phyloP scores from a whole-genome alignment of 371 early-diverging fungal genomes.

The Syncephalastrum sp. region DNA sequence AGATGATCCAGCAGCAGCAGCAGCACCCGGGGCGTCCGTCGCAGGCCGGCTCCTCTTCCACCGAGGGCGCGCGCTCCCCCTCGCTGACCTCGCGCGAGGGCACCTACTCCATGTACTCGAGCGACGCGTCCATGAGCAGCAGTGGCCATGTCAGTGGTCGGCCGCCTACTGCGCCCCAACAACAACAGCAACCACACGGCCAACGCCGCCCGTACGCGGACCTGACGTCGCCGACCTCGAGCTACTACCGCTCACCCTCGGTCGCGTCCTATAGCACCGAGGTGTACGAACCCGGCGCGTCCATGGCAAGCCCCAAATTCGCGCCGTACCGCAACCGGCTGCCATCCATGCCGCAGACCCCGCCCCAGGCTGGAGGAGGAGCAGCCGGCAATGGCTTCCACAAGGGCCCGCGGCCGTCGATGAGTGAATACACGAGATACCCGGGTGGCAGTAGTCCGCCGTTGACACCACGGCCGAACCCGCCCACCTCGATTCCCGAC shows the following conservation, averaged over 20 bases:
- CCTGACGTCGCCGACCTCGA: not conserved
- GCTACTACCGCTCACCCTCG: not conserved
- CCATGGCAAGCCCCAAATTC: too few relatives aligned
- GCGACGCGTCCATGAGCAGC: not conserved
- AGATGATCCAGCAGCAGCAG: slow-evolving; percentile 30
- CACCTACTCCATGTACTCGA: slow-evolving; percentile 25
- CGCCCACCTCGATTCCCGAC: not conserved
- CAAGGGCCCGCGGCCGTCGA: too few relatives aligned
- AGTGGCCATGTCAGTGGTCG: not conserved
- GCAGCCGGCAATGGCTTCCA: too few relatives aligned
- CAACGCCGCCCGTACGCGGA: not conserved
- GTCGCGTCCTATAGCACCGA: too few relatives aligned
- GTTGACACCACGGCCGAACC: too few relatives aligned
- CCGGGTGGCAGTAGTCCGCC: too few relatives aligned
- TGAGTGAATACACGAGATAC: too few relatives aligned
- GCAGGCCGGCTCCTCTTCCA: too few relatives aligned
- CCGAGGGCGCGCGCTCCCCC: not conserved
- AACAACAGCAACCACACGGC: not conserved
- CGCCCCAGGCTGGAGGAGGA: too few relatives aligned
- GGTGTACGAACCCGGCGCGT: too few relatives aligned
- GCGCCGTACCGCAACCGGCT: too few relatives aligned
- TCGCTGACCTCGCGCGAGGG: slow-evolving; percentile 16
- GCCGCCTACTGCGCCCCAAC: not conserved
- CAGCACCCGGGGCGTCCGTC: not conserved
- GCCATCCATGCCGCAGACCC: too few relatives aligned